Base-by-base conservation (phyloP, 192 early-diverging fungal genomes). In the Gonapodya prolifera region DNA sequence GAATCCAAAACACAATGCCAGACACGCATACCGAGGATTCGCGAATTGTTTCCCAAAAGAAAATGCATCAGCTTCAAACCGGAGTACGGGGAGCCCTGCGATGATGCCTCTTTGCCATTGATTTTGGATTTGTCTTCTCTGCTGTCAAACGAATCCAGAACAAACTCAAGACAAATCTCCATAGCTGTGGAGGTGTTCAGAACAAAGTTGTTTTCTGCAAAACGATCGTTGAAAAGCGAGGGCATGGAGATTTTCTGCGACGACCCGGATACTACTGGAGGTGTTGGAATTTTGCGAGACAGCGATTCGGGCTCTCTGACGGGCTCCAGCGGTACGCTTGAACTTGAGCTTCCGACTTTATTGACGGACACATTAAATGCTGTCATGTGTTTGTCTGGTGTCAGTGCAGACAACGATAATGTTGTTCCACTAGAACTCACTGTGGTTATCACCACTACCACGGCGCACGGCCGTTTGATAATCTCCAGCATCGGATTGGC, bases 131-230 rank as follows among this genome's bases (percentile, higher is more conserved):
- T 23, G 8, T 61, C 8, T 23, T 16, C 45, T 16, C 8, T 16
- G 45, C 45, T 23, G 45, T 23, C 45, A 61, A 61, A 23, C 8
- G 45, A 8, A 16, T 61, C 8, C 23, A 61, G 23, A 61, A 23
- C 45, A 61, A 61, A 61, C 8, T 8, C 23, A 8, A 61, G 23
- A 23, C 8, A 61, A 23, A 16, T 16, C 8, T 61, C 23, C 89
- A 92, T 89, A 1, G 89, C 79, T 36, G 79, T 79, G 16, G 78
- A 82, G 0, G 90, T 89, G 18, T 87, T 86, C 29, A 92, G 81
- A 2, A 92, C 89, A 1, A 91, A 82, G 0, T 87, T 87, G 13
- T 81, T 85, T 78, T 91, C 91, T 2, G 79, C 75, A 77, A 86
- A 91, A 13, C 81, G 31, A 75, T 84, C 85, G 18, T 77, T 23